These are phyloP conservation scores for Ailanthus altissimus DNA, from an alignment of 345 rosid species.

Conservation along the genomic window DNA sequence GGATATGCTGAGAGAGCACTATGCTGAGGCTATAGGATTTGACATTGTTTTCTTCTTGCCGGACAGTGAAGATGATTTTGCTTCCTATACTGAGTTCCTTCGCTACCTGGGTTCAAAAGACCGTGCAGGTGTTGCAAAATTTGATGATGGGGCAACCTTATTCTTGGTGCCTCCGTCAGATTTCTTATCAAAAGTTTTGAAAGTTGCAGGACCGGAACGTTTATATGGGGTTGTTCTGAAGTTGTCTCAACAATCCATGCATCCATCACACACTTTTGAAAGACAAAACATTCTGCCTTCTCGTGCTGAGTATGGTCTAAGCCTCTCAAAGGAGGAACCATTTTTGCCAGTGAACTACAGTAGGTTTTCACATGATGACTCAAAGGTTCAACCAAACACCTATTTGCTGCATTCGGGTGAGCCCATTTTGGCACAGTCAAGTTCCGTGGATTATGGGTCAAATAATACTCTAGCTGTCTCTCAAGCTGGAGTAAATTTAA, in stretches of 20 bases:
- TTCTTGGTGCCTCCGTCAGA: slow-evolving; percentile 96
- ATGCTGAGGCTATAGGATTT: slow-evolving; percentile 71
- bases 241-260: slow-evolving; percentile 59
- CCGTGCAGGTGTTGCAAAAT: slow-evolving; percentile 97
- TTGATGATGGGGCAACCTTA: slow-evolving; percentile 82
- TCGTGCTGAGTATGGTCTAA: slow-evolving; percentile 40
- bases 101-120: slow-evolving; percentile 83
- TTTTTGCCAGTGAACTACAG: slow-evolving; percentile 39
- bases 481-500: slow-evolving; percentile 62
- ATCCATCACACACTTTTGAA: slow-evolving; percentile 41
- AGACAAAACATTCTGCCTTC: slow-evolving; percentile 38
- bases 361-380: slow-evolving; percentile 49
- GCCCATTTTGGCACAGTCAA: slow-evolving; percentile 36
- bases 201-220: slow-evolving; percentile 84
- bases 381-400: slow-evolving; percentile 43
- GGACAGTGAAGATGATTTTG: slow-evolving; percentile 92
- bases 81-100: slow-evolving; percentile 92
- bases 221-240: slow-evolving; percentile 93
- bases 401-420: slow-evolving; percentile 38
- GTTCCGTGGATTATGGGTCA: slow-evolving; percentile 37
- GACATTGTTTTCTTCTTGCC: slow-evolving; percentile 93
- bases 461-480: slow-evolving; percentile 40
- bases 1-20: slow-evolving; percentile 90
- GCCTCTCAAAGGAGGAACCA: slow-evolving; percentile 44
- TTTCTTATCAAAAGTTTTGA: slow-evolving; percentile 76